A percentile compares a stretch with the other conserved stretches of the same genome.
These are phyloP conservation scores for Hypoxylon perforatum DNA, from an alignment of 495 filamentous ascomycete genomes.

Conservation along the genomic window DNA sequence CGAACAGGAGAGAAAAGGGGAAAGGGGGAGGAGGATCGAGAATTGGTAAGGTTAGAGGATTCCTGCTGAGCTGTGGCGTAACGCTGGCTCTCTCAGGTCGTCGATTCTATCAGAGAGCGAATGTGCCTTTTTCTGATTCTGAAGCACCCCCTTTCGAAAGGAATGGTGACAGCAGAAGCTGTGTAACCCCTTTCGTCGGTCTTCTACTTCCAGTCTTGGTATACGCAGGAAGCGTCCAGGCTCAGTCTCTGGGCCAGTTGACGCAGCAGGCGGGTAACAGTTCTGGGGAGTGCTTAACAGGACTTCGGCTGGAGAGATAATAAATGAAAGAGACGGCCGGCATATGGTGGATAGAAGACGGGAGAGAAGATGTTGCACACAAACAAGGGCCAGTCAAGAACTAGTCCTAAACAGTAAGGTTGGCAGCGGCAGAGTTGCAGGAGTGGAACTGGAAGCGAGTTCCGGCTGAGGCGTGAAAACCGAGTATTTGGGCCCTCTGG, in stretches of 20 bases:
- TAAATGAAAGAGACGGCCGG: slow-evolving; percentile 39
- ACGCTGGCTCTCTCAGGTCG: slow-evolving; percentile 4
- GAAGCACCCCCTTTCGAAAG: slow-evolving; percentile 9
- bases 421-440: slow-evolving; percentile 42
- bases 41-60: slow-evolving; percentile 1
- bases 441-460: slow-evolving; percentile 46
- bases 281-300: slow-evolving; percentile 20
- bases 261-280: slow-evolving; percentile 22
- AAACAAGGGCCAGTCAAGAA: slow-evolving; percentile 30
- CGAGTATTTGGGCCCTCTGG: slow-evolving; percentile 46
- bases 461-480: slow-evolving; percentile 46
- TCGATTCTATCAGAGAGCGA: slow-evolving; percentile 25
- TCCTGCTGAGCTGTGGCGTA: slow-evolving; percentile 8
- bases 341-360: slow-evolving; percentile 29
- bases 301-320: slow-evolving; percentile 32
- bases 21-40: slow-evolving; percentile 10
- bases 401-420: slow-evolving; percentile 44
- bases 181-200: slow-evolving; percentile 7
- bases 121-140: slow-evolving; percentile 4
- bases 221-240: slow-evolving; percentile 20
- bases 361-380: slow-evolving; percentile 35
- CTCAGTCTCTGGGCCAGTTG: slow-evolving; percentile 22
- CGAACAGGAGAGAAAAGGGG: slow-evolving; percentile 1
- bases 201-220: slow-evolving; percentile 23
- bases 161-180: slow-evolving; percentile 18